Evolutionary conservation across 805 yeast genomes (phyloP).

Genomic region (Wickerhamomyces rabaulensis): DNA sequence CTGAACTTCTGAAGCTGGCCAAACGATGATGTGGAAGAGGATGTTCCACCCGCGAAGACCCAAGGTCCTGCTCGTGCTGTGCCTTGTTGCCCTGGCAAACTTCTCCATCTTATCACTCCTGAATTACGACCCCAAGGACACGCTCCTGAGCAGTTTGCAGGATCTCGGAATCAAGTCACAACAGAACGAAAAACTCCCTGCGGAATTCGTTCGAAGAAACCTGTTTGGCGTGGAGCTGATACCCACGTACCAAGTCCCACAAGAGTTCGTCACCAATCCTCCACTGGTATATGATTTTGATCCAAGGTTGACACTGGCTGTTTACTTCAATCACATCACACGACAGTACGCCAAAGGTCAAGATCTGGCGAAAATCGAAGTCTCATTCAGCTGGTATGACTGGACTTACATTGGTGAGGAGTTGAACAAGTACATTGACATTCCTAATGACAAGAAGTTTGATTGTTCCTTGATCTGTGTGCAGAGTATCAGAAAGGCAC

Average conservation of each 20-base stretch:
- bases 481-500: not conserved
- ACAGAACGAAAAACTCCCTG: not conserved
- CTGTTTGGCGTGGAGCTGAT: not conserved
- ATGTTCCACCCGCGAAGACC: not conserved
- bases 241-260: not conserved
- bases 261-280: not conserved
- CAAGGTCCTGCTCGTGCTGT: not conserved
- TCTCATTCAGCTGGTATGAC: slow-evolving; percentile 56
- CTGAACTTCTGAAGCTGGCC: not conserved
- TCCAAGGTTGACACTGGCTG: slow-evolving; percentile 51
- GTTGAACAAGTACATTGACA: slow-evolving; percentile 33
- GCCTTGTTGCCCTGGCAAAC: not conserved
- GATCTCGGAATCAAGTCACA: not conserved
- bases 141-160: not conserved
- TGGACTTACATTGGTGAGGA: slow-evolving; percentile 42
- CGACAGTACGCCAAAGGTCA: slow-evolving; percentile 4
- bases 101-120: not conserved
- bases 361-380: slow-evolving; percentile 4
- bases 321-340: slow-evolving; percentile 38
- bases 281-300: slow-evolving; percentile 40
- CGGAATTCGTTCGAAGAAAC: not conserved
- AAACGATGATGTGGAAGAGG: not conserved
- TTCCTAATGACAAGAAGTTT: slow-evolving; percentile 18
- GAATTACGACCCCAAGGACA: not conserved
- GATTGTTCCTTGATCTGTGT: slow-evolving; percentile 15